These are phyloP conservation scores for Cladobotryum mycophilum DNA, from an alignment of 2,329 filamentous ascomycete species.

Conservation along the genomic window DNA sequence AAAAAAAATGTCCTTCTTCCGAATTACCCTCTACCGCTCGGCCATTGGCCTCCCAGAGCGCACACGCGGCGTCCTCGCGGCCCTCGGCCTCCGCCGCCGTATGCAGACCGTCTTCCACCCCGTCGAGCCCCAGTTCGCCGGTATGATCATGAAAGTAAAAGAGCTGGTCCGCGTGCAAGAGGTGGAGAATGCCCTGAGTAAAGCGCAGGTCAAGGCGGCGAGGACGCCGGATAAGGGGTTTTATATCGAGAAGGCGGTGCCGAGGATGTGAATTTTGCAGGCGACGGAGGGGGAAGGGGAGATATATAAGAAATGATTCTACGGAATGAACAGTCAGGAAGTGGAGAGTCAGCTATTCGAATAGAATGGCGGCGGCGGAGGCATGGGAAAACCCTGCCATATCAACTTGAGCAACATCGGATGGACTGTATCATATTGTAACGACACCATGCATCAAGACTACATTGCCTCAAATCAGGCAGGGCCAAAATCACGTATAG, in stretches of 20 bases:
- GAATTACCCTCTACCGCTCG: constrained; percentile 83
- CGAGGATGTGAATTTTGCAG: constrained; percentile 16
- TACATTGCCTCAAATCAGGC: not conserved
- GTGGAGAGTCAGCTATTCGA: too few species aligned
- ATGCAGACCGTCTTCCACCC: constrained; percentile 86
- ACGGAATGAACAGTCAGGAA: too few species aligned
- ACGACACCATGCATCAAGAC: constrained; percentile 13
- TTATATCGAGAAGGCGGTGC: constrained; percentile 59
- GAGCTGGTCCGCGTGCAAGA: constrained; percentile 80
- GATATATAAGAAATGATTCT: not conserved
- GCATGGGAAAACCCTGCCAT: not conserved
- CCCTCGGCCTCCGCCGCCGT: constrained; percentile 79
- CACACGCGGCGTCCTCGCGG: constrained; percentile 72
- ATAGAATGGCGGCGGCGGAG: not conserved
- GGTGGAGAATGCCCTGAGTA: constrained; percentile 59
- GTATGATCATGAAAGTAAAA: constrained; percentile 91
- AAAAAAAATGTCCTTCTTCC: constrained; percentile 72
- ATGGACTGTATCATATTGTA: constrained; percentile 26
- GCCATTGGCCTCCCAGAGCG: constrained; percentile 81
- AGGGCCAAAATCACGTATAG: too few species aligned
- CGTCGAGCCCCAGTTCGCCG: constrained; percentile 72
- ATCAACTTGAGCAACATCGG: not conserved
- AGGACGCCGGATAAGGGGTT: constrained; percentile 75
- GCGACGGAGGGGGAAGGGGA: constrained; percentile 1
- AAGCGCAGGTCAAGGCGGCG: constrained; percentile 61